A percentile compares a stretch with the other conserved stretches of the same genome.
Conservation (phyloP, 371 early-diverging fungal genomes). For the Vairimorpha ceranae region DNA sequence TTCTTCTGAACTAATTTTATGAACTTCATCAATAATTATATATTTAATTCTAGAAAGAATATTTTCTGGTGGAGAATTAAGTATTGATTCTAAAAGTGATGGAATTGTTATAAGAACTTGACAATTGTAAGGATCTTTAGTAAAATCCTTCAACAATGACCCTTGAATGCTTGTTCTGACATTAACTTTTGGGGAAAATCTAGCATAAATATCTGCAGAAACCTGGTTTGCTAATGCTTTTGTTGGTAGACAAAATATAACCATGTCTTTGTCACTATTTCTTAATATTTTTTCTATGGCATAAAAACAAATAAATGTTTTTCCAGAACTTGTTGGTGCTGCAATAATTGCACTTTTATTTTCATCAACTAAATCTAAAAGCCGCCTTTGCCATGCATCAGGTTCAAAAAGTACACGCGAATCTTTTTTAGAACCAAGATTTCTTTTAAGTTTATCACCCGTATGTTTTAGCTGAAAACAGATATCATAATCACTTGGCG, state of each 20-base stretch:
- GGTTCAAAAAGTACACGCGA: constrained; percentile 65
- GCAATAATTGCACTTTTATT: constrained; percentile 63
- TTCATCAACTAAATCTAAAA: constrained; percentile 65
- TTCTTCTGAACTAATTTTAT: constrained; percentile 63
- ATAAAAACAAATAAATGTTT: constrained; percentile 67
- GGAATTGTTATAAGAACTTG: constrained; percentile 67
- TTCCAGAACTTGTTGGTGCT: constrained; percentile 67
- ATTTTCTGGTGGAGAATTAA: constrained; percentile 43
- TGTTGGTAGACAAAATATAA: constrained; percentile 66
- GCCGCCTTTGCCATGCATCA: constrained; percentile 65
- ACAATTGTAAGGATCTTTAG: constrained; percentile 58
- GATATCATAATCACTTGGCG: constrained; percentile 61
- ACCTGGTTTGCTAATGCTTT: constrained; percentile 68
- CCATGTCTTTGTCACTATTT: constrained; percentile 62
- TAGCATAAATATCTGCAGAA: constrained; percentile 66
- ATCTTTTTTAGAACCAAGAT: constrained; percentile 60
- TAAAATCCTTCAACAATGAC: constrained; percentile 58
- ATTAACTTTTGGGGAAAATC: constrained; percentile 64
- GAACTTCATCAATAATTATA: constrained; percentile 67
- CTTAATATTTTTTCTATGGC: constrained; percentile 66
- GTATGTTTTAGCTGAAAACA: constrained; percentile 62
- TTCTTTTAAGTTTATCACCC: constrained; percentile 62
- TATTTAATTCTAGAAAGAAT: constrained; percentile 60
- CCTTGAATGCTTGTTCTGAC: constrained; percentile 60
- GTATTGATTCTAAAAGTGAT: constrained; percentile 58